Evolutionary conservation across 495 filamentous ascomycete genomes (phyloP).

Genomic region (Aspergillus campestris): DNA sequence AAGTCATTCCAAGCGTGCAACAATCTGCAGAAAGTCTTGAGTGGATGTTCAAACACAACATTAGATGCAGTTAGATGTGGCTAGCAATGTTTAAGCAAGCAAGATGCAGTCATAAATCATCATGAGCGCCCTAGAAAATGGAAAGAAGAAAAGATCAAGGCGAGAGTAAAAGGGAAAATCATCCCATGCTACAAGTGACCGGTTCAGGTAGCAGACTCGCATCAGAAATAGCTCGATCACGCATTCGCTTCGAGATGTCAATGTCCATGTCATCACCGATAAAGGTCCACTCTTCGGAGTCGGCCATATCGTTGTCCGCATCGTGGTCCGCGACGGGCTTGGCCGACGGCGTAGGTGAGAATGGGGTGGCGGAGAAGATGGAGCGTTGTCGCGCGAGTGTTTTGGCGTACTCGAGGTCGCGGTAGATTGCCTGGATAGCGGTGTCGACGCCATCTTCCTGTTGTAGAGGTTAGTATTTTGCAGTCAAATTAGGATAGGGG

Average conservation of each 20-base stretch:
- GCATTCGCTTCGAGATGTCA: conserved; percentile 39
- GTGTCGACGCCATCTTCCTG: conserved; percentile 84
- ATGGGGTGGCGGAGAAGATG: conserved; percentile 32
- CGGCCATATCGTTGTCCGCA: conserved; percentile 37
- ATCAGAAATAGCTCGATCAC: conserved; percentile 24
- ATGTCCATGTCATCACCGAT: conserved; percentile 58
- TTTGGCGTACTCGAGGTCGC: conserved; percentile 93
- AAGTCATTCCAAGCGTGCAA: not conserved
- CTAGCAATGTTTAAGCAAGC: too few relatives aligned
- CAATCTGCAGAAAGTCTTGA: not conserved
- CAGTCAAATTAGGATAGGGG: not conserved
- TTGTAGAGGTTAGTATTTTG: conserved; percentile 2
- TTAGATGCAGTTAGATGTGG: too few relatives aligned
- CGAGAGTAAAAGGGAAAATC: too few relatives aligned
- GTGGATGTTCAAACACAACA: too few relatives aligned
- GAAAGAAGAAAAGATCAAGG: too few relatives aligned
- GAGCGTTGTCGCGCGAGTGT: conserved; percentile 63
- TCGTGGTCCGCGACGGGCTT: conserved; percentile 27
- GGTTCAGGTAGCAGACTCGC: conserved; percentile 11
- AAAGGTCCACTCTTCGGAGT: conserved; percentile 64
- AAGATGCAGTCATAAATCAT: too few relatives aligned
- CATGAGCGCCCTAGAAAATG: too few relatives aligned
- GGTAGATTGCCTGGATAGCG: conserved; percentile 88
- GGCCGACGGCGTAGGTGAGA: conserved; percentile 31
- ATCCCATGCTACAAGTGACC: not conserved